Conservation (phyloP, 140 eudicot species). For the Flaveria floridana region DNA sequence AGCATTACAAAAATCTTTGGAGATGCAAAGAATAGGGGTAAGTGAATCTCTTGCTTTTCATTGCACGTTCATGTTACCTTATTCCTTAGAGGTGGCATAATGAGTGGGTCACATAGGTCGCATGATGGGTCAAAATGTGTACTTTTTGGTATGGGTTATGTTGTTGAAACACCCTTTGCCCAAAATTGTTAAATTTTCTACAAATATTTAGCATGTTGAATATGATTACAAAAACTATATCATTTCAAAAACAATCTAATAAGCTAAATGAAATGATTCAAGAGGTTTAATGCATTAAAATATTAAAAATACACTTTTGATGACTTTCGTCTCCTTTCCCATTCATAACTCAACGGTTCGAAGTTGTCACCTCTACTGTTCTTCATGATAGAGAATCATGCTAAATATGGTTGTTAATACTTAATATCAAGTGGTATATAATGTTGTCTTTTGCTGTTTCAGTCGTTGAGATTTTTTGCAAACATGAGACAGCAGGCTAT, state of each 20-base stretch:
- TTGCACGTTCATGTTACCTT: neutral
- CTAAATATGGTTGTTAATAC: neutral
- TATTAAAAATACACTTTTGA: neutral
- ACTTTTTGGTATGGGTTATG: neutral
- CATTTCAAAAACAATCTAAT: neutral
- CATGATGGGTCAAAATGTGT: slow-evolving; percentile 2
- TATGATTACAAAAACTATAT: neutral
- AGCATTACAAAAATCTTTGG: slow-evolving; percentile 79
- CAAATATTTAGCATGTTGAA: neutral
- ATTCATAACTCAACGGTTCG: neutral
- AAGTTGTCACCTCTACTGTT: neutral
- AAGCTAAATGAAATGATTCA: neutral
- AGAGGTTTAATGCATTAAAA: neutral
- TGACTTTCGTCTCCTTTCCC: neutral
- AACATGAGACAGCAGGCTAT: slow-evolving; percentile 58
- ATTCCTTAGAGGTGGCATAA: neutral
- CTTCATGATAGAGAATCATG: neutral
- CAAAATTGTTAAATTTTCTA: neutral
- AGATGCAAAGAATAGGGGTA: slow-evolving; percentile 91
- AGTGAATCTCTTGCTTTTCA: slow-evolving; percentile 35
- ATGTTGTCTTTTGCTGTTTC: slow-evolving; percentile 25
- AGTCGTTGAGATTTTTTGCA: slow-evolving; percentile 81
- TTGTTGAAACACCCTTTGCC: neutral
- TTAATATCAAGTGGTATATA: neutral
- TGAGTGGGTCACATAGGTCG: neutral